Evolutionary conservation across 805 yeast genomes (phyloP), one percentile per base, ranked within the genome.

Genomic region (Candida silvicultrix): DNA sequence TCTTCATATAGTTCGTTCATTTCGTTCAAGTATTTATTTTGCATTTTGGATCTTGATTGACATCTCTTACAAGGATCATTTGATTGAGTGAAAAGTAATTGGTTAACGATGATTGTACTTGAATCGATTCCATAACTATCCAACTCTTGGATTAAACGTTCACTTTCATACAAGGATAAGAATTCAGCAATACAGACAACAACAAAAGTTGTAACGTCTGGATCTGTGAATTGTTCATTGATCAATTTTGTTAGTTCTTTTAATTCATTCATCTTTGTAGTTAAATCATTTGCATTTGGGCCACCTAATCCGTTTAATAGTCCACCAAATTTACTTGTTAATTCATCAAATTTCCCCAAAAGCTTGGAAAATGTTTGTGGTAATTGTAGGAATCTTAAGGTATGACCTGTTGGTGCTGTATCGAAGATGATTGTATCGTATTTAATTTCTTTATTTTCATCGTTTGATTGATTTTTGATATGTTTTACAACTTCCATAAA

Each of bases 381-480:
- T 59, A 94, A 79, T 67, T 90, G 97, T 64, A 94, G 74, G 66
- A 94, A 94, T 60, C 99, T 80, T 57, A 94, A 73, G 2, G 99
- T 94, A 68, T 94, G 99, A 34, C 99, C 99, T 0, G 99, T 94
- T 57, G 99, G 99, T 0, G 99, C 99, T n/a, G 99, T 94, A 66
- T 94, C 99, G 60, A 94, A 94, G 54, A 94, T 89, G 53, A 94
- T 90, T 9, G 96, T 89, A 55, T 86, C 89, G 64, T 85, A 94
- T 41, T 74, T 74, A 49, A 76, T 69, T 25, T 65, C 68, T 25
- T 65, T 61, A 19, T 62, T 60, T 21, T 37, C 39, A 18, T 68
- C 68, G 22, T 55, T 55, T 51, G 73, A 72, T 68, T 86, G 94
- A 54, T 78, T 81, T 68, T 89, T 90, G 67, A 94, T 90, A 63